Evolutionary conservation across 2,329 filamentous ascomycete species (phyloP), one percentile per base, ranked within the genome.

Genomic region (Aspergillus costaricaensis): DNA sequence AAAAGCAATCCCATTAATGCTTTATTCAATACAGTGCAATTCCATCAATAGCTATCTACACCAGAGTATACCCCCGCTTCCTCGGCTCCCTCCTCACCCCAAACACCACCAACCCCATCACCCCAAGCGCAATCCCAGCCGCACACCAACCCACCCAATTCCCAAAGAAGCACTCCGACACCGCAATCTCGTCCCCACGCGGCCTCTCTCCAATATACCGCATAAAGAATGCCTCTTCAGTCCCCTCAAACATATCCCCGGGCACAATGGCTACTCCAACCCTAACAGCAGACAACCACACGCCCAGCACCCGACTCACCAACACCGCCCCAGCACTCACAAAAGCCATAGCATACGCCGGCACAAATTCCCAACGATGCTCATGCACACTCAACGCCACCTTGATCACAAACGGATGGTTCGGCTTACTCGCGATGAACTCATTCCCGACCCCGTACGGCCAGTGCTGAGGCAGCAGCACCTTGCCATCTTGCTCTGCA

Each of bases 381-480:
- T 39, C 51, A 30, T 54, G 51, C 5, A 21, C 4, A 23, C 27
- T 43, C 51, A 54, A 10, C 15, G 51, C 50, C 32, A 54, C 27
- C 25, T 54, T 54, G 51, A 54, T 54, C 15, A 54, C 21, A 25
- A 54, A 54, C 27, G 51, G 36, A 54, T 54, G 51, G 3, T 21
- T 25, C 12, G 51, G 27, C 10, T 32, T n/a, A 38, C 51, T 54
- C 7, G 51, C 51, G 3, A 54, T n/a, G 32, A 54, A 39, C 3
- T 54, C 51, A 21, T 36, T 30, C 12, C 32, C 23, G 19, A 54
- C 51, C n/a, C 51, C 51, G 23, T 54, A 54, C 17, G 51, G 17
- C 51, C 36, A 25, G 36, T 36, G 12, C 30, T 27, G 51, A 5
- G 51, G 51, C 36, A 54, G n/a, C 12, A 54, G 51, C 19, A 17